Evolutionary conservation across 352 stramenopile species (phyloP), one percentile per base, ranked within the genome.

Genomic region (Phytophthora pistaciae): DNA sequence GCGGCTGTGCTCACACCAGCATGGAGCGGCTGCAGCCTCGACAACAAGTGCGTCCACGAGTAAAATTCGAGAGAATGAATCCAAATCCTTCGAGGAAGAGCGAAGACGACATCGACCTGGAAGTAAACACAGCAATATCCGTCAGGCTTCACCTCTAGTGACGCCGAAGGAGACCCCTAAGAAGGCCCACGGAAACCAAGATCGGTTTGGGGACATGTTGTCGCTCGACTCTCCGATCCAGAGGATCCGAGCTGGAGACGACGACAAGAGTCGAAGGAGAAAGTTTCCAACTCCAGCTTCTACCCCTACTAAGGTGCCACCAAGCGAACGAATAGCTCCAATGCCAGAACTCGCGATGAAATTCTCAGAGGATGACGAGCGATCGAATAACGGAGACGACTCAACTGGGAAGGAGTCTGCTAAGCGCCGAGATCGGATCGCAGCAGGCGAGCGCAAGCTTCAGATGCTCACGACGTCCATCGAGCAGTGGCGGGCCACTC

Each of bases 181-280:
- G 48, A 31, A 31, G 38, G 38, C 7, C 5, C 38, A 25, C 9
- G 11, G 46, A 55, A 18, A 23, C 5, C 60, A 62, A 16, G 83
- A 91, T 54, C 75, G 60, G 5, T 90, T 90, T 64, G 72, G 80
- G 18, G 83, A 90, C 44, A 77, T 88, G 75, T 38, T 89, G 14
- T 66, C 71, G 1, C 61, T 83, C 10, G 46, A 78, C 31, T 72
- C 70, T 1, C 38, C 66, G 18, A 64, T 60, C 21, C 48, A 68
- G 49, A 29, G 44, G 40, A 25, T 54, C 3, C 27, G 16, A 6
- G 21, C 54, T 5, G 20, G 18, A 3, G n/a, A 42, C 25, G 38
- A 44, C 18, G 38, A 44, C 18, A 49, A 49, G n/a, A 56, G 11
- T 6, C 11, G 11, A 46, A 55, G 25, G 23, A 20, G n/a, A 11